These are phyloP conservation scores for Hymenoscyphus linearis DNA, from an alignment of 2,329 filamentous ascomycete species.

Conservation along the genomic window DNA sequence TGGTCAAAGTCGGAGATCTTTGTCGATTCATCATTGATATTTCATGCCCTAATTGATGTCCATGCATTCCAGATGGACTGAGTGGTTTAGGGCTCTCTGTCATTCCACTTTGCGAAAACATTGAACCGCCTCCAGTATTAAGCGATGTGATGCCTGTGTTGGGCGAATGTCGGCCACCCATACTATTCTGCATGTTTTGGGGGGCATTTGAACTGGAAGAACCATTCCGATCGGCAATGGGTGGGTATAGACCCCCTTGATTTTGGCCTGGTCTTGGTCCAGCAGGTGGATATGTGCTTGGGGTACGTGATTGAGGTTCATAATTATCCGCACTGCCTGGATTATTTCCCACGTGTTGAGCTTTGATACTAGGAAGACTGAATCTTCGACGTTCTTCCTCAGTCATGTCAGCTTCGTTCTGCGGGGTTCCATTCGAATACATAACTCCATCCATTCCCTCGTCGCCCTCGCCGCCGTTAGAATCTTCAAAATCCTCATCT, in stretches of 20 bases:
- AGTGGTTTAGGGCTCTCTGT: constrained; percentile 85
- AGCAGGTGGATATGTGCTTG: constrained; percentile 73
- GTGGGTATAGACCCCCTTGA: constrained; percentile 56
- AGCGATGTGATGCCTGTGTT: constrained; percentile 47
- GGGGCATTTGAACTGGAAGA: constrained; percentile 49
- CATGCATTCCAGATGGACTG: constrained; percentile 51
- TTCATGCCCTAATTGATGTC: constrained; percentile 48
- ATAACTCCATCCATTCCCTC: constrained; percentile 53
- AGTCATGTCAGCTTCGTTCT: constrained; percentile 55
- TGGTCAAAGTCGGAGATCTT: constrained; percentile 60
- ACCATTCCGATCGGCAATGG: constrained; percentile 49
- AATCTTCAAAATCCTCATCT: constrained; percentile 65
- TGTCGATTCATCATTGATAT: constrained; percentile 48
- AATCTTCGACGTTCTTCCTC: constrained; percentile 57
- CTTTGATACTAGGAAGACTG: constrained; percentile 71
- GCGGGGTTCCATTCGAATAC: constrained; percentile 42
- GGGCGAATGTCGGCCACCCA: constrained; percentile 40
- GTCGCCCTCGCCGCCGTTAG: constrained; percentile 46
- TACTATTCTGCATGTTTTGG: constrained; percentile 38
- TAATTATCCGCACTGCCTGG: constrained; percentile 30
- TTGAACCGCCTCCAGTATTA: constrained; percentile 38
- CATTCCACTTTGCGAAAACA: constrained; percentile 68
- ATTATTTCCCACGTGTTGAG: constrained; percentile 57
- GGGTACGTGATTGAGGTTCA: constrained; percentile 58
- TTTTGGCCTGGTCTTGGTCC: constrained; percentile 45